Evolutionary conservation across 768 basidiomycete genomes (phyloP), one percentile per base, ranked within the genome.

Genomic region (Psilocybe azurescens): DNA sequence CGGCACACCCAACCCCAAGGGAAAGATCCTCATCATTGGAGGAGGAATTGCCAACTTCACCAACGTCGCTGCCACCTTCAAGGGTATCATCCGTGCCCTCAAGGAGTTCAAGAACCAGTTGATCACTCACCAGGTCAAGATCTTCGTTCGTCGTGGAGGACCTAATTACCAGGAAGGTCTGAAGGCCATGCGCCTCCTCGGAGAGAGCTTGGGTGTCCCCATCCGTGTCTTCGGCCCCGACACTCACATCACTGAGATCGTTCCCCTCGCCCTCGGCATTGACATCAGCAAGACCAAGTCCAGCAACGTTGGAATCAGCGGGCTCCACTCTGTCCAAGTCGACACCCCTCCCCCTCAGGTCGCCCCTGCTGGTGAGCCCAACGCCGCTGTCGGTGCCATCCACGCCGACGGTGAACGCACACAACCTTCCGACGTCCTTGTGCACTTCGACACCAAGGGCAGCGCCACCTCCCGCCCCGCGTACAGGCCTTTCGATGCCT

Each of bases 31-130:
- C 78, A 97, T 99, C 85, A 97, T 99, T 67, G 97, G 97, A 78
- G 97, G 97, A 79, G 97, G 97, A 81, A 97, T 97, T 65, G 97
- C 97, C 81, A 99, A 99, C 88, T 99, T 99, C 82, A 98, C 95
- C 74, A 98, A 99, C 75, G 96, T 99, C 68, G 97, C 96, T 36
- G 91, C 97, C 9, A 99, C 97, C 62, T 99, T 99, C 91, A 98
- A 99, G 85, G 97, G 97, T 65, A 99, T 99, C 84, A 99, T 99
- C 77, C 92, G 89, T 49, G 96, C 97, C 16, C 85, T 99, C 67
- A 91, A 97, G 82, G 92, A 95, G 77, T 95, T 85, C 86, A 95
- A 95, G 83, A 79, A 84, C 48, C 89, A 88, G 57, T 86, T 99
- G 65, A 90, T 94, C 72, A 80, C 82, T 53, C 90, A 94, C 79